Percentiles rank a stretch among this genome's conserved stretches.
phyloP scores from a whole-genome alignment of 2,329 filamentous ascomycete genomes.

The Aquanectria penicillioides region DNA sequence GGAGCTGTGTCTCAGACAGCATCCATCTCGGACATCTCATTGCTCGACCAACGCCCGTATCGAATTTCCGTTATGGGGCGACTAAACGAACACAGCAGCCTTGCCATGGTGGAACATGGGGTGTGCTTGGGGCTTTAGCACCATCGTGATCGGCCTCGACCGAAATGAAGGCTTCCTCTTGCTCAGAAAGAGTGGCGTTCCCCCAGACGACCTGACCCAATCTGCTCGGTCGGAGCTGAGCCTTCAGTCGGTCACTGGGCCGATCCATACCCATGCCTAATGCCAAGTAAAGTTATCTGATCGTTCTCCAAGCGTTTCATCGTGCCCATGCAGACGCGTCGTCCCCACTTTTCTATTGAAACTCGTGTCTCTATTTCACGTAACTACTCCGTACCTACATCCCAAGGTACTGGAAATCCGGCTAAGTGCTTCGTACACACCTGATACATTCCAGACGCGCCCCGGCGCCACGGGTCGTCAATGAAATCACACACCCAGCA shows the following conservation, averaged over 20 bases:
- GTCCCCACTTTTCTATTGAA: constrained; percentile 30
- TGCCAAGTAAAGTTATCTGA: constrained; percentile 43
- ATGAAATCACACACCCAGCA: constrained; percentile 3
- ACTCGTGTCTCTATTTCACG: constrained; percentile 13
- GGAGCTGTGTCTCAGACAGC: constrained; percentile 18
- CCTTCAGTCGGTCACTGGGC: constrained; percentile 28
- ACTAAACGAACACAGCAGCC: too few species aligned
- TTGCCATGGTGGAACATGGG: not conserved
- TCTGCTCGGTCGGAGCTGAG: constrained; percentile 7
- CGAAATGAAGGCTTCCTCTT: constrained; percentile 7
- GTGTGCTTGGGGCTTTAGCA: constrained; percentile 3
- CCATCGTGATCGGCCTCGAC: constrained; percentile 1
- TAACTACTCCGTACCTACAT: constrained; percentile 17
- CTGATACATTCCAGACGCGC: constrained; percentile 30
- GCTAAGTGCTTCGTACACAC: constrained; percentile 2
- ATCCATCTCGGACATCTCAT: constrained; percentile 25
- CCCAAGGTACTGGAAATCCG: constrained; percentile 5
- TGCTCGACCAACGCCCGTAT: constrained; percentile 6
- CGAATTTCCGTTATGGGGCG: not conserved
- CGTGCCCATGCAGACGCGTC: constrained; percentile 18
- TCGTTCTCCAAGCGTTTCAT: constrained; percentile 30
- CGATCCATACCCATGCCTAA: constrained; percentile 29
- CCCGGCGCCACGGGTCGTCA: constrained; percentile 20
- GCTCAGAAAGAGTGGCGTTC: constrained; percentile 12
- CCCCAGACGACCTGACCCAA: constrained; percentile 12